phyloP scores from a whole-genome alignment of 2,329 filamentous ascomycete genomes.

The Drechslerella stenobrocha region DNA sequence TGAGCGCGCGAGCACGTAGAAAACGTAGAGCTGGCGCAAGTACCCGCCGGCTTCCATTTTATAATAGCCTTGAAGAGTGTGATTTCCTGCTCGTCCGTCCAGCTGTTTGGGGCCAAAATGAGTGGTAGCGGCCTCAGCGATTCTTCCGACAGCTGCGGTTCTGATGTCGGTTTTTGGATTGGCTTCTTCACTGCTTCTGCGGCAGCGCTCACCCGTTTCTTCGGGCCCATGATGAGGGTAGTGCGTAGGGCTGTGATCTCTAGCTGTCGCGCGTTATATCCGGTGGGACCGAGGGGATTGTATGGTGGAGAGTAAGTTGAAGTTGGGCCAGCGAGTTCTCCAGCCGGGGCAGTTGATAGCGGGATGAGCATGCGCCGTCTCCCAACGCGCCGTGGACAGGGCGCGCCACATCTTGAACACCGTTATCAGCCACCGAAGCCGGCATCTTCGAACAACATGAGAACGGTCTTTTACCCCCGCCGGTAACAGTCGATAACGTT shows the following conservation, averaged over 20 bases:
- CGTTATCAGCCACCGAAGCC: neutral
- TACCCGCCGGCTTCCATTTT: slow-evolving; percentile 91
- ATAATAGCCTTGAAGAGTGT: slow-evolving; percentile 92
- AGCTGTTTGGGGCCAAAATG: slow-evolving; percentile 63
- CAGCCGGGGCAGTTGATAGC: neutral
- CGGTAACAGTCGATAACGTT: neutral
- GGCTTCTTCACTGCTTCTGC: slow-evolving; percentile 51
- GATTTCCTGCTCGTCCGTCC: slow-evolving; percentile 94
- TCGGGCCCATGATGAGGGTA: slow-evolving; percentile 32
- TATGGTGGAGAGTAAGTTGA: too few relatives aligned
- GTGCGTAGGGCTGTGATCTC: neutral
- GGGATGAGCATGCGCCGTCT: neutral
- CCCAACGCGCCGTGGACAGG: neutral
- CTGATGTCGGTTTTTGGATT: slow-evolving; percentile 56
- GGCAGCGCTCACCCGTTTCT: slow-evolving; percentile 28
- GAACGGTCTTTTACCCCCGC: neutral
- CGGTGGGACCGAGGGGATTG: too few relatives aligned
- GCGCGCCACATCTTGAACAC: neutral
- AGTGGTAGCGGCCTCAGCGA: slow-evolving; percentile 24
- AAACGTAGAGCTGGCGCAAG: slow-evolving; percentile 49
- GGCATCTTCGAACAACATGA: neutral
- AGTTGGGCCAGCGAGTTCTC: too few relatives aligned
- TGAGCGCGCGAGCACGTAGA: neutral
- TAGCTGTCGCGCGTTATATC: too few relatives aligned
- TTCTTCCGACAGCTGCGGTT: slow-evolving; percentile 54